Base-by-base conservation (phyloP, 495 filamentous ascomycete species). In the Xylaria palmicola region DNA sequence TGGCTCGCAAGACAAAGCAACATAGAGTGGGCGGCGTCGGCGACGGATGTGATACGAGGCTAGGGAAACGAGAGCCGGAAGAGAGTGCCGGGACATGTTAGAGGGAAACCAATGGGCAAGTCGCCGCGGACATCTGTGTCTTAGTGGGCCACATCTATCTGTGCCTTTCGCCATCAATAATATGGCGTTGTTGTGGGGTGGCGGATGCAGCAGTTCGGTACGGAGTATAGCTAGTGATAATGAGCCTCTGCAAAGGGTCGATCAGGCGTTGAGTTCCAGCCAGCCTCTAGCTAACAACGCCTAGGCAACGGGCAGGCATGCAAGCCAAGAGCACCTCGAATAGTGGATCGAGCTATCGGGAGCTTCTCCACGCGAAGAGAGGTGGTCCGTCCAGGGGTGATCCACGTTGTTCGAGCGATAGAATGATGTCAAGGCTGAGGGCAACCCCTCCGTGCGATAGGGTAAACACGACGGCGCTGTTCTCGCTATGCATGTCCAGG, bases 11-110 rank as follows among this genome's bases (percentile, higher is more conserved):
- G n/a, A 44, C 45, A 51, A 51, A 34, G 19, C n/a, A 32, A 44
- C 44, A 36, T 43, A 51, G n/a, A 51, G 20, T 49, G 57, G 24
- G 24, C 36, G 37, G 19, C 20, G 30, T 36, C 36, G 36, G 20
- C n/a, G 36, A 15, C n/a, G 27, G 4, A 22, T 17, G 57, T 60
- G n/a, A 52, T 60, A 60, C 57, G 57, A 60, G 57, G 47, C 29
- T 52, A 52, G 57, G 27, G 27, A 51, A 40, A 34, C 34, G 41
- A 37, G 26, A 37, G 22, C 57, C 57, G 47, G n/a, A 29, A 44
- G n/a, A 19, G 36, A 19, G 52, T 26, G 48, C 15, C 20, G 36
- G 27, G 24, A 26, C 26, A 36, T 34, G 19, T 40, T 34, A 39
- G 48, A 20, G 29, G 39, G 47, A 44, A 27, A 17, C 47, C 57